Conservation (phyloP, 148 eudicot species). For the Silene latifolia region DNA sequence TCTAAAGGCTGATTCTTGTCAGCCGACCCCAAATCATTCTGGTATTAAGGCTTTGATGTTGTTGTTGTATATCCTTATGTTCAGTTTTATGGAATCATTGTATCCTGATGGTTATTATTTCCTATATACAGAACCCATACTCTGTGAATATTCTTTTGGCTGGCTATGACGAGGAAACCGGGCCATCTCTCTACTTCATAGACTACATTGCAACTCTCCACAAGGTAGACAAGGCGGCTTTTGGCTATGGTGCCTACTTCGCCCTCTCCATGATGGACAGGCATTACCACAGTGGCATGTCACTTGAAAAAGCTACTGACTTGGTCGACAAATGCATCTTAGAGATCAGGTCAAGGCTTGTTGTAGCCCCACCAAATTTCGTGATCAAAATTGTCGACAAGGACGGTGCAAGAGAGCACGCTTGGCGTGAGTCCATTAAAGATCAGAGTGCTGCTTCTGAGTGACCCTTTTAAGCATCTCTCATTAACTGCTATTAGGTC, state of each 20-base stretch:
- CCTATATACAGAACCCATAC: conserved; percentile 67
- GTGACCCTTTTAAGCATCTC: conserved; percentile 5
- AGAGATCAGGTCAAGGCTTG: conserved; percentile 75
- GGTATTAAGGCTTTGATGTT: too few relatives aligned
- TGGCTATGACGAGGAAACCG: conserved; percentile 77
- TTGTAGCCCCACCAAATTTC: conserved; percentile 84
- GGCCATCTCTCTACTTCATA: conserved; percentile 78
- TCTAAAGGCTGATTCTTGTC: too few relatives aligned
- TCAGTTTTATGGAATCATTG: background rate
- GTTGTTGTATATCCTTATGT: background rate
- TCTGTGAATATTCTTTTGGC: conserved; percentile 68
- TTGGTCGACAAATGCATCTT: conserved; percentile 71
- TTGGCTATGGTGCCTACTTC: conserved; percentile 82
- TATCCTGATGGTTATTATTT: background rate
- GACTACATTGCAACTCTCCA: conserved; percentile 82
- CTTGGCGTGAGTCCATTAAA: conserved; percentile 73
- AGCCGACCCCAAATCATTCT: too few relatives aligned
- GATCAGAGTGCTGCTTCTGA: conserved; percentile 35
- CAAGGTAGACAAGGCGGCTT: conserved; percentile 83
- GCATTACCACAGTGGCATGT: conserved; percentile 66
- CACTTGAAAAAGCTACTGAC: conserved; percentile 66
- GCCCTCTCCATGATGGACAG: conserved; percentile 87
- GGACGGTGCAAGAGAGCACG: conserved; percentile 70
- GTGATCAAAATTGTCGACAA: conserved; percentile 82
- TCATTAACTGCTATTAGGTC: background rate